Evolutionary conservation across 345 rosid species (phyloP).

Genomic region (Lepidium sativum): DNA sequence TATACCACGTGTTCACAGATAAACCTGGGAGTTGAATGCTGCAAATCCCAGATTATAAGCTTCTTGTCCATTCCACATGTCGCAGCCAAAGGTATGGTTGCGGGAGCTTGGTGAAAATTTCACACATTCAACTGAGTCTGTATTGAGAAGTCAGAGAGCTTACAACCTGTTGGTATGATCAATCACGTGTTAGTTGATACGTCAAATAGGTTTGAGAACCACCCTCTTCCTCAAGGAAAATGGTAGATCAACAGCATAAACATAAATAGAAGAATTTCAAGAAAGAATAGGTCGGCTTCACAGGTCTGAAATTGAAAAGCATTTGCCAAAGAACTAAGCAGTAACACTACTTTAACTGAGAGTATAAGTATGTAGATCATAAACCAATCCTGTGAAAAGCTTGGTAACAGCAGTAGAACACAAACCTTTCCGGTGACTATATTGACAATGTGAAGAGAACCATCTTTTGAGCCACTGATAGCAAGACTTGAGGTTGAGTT

Average conservation of each 20-base stretch:
- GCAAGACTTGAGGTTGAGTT: slow-evolving; percentile 71
- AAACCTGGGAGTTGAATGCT: slow-evolving; percentile 56
- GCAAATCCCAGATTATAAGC: slow-evolving; percentile 82
- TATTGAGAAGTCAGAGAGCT: slow-evolving; percentile 53
- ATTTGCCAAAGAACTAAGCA: not conserved
- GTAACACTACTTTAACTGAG: not conserved
- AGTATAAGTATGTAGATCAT: not conserved
- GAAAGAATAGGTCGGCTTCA: not conserved
- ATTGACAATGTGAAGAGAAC: slow-evolving; percentile 74
- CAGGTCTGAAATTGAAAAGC: not conserved
- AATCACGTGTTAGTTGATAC: not conserved
- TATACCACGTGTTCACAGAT: slow-evolving; percentile 69
- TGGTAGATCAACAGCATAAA: not conserved
- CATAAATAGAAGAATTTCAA: not conserved
- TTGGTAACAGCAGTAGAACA: not conserved
- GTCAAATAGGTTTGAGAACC: not conserved
- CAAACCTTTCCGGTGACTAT: slow-evolving; percentile 72
- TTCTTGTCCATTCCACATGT: slow-evolving; percentile 80
- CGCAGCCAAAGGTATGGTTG: slow-evolving; percentile 56
- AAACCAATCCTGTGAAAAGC: not conserved
- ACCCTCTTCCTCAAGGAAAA: not conserved
- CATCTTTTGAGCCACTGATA: slow-evolving; percentile 74
- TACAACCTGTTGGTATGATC: slow-evolving; percentile 55
- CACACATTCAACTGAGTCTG: slow-evolving; percentile 66
- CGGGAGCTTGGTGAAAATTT: slow-evolving; percentile 53